Evolutionary conservation across 805 yeast genomes (phyloP).

Genomic region (Metschnikowia cerradonensis): DNA sequence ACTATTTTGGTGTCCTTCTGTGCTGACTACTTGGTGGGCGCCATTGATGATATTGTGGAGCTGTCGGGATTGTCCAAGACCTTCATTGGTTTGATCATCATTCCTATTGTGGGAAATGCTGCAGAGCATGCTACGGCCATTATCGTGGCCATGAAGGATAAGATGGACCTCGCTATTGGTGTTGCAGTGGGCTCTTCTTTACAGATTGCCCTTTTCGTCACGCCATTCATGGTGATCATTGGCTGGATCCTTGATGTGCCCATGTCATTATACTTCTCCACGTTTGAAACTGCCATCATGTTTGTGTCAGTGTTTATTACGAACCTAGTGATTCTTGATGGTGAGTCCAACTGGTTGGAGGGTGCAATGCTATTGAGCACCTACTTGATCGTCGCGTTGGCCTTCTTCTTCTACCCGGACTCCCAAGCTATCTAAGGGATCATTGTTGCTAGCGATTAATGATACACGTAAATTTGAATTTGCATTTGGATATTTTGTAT

Average conservation of each 20-base stretch:
- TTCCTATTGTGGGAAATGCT: constrained; percentile 97
- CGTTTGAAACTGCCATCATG: constrained; percentile 89
- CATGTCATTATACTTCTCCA: constrained; percentile 87
- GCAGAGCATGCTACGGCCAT: constrained; percentile 98
- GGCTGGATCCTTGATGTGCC: constrained; percentile 94
- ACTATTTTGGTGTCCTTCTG: constrained; percentile 82
- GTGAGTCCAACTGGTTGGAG: constrained; percentile 95
- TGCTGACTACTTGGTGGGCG: constrained; percentile 91
- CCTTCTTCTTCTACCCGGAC: constrained; percentile 87
- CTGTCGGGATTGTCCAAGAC: constrained; percentile 87
- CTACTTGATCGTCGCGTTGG: constrained; percentile 80
- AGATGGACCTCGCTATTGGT: constrained; percentile 96
- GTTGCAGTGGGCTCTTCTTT: constrained; percentile 95
- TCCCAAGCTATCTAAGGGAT: constrained; percentile 11
- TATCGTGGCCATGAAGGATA: constrained; percentile 89
- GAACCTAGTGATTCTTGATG: constrained; percentile 84
- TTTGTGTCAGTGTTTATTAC: constrained; percentile 87
- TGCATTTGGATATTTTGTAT: no score
- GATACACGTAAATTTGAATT: neutral
- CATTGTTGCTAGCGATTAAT: neutral
- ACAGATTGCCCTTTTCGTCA: constrained; percentile 91
- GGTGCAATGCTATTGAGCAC: constrained; percentile 90
- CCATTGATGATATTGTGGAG: constrained; percentile 85
- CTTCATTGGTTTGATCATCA: constrained; percentile 86
- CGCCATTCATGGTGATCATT: constrained; percentile 88